phyloP scores from a whole-genome alignment of 2,329 filamentous ascomycete species.

The Cladosporium sp. region DNA sequence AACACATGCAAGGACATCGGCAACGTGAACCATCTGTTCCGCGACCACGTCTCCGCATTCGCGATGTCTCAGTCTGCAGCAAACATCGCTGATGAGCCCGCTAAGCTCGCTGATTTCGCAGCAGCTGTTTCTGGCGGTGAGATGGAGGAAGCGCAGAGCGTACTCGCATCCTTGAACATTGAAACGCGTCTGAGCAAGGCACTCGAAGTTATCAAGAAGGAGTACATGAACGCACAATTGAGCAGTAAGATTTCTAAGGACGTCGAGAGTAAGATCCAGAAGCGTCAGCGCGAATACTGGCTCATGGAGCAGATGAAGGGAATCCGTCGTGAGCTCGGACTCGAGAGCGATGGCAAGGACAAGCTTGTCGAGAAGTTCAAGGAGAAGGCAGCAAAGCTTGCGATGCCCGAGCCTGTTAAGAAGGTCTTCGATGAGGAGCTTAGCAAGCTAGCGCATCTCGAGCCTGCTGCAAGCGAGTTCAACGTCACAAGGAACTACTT shows the following conservation, averaged over 20 bases:
- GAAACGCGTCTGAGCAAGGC: slow-evolving; percentile 91
- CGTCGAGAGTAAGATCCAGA: slow-evolving; percentile 94
- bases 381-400: slow-evolving; percentile 86
- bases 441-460: slow-evolving; percentile 92
- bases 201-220: slow-evolving; percentile 89
- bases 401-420: slow-evolving; percentile 93
- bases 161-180: slow-evolving; percentile 82
- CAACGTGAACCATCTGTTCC: slow-evolving; percentile 87
- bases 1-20: slow-evolving; percentile 99
- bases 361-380: slow-evolving; percentile 97
- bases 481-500: slow-evolving; percentile 98
- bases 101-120: slow-evolving; percentile 93
- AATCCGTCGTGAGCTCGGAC: slow-evolving; percentile 88
- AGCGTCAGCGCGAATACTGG: slow-evolving; percentile 96
- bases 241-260: slow-evolving; percentile 98
- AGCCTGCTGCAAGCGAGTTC: slow-evolving; percentile 94
- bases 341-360: slow-evolving; percentile 97
- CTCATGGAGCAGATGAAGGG: slow-evolving; percentile 99
- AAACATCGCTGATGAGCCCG: slow-evolving; percentile 91
- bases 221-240: slow-evolving; percentile 95
- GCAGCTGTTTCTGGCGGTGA: slow-evolving; percentile 95
- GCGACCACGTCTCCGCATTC: slow-evolving; percentile 96
- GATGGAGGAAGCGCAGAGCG: slow-evolving; percentile 85
- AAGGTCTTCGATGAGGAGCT: slow-evolving; percentile 98
- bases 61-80: slow-evolving; percentile 92